These are phyloP conservation scores for Backusella psychrophila DNA, from an alignment of 192 early-diverging fungal species.

Conservation along the genomic window DNA sequence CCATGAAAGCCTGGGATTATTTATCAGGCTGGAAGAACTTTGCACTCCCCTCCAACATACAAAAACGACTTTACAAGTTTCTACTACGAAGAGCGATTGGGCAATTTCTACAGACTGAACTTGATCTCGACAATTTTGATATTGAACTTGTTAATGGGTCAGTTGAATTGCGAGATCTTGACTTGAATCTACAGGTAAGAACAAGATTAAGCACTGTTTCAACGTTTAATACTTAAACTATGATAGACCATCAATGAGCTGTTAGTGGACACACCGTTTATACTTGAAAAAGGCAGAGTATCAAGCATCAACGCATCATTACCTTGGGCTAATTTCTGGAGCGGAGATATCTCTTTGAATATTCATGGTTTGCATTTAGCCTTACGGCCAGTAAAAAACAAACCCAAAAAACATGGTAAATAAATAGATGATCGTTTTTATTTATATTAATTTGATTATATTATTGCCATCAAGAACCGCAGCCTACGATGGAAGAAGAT, in stretches of 20 bases:
- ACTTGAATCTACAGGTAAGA: constrained; percentile 75
- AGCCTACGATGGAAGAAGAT: constrained; percentile 33
- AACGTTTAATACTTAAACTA: neutral
- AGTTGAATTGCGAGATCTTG: constrained; percentile 73
- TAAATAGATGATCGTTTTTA: neutral
- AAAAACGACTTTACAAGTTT: constrained; percentile 84
- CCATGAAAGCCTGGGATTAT: constrained; percentile 19
- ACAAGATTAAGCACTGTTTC: neutral
- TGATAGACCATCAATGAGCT: constrained; percentile 76
- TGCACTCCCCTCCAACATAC: constrained; percentile 66
- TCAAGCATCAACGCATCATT: constrained; percentile 65
- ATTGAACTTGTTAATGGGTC: constrained; percentile 79
- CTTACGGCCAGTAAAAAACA: constrained; percentile 39
- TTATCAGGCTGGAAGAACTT: constrained; percentile 33
- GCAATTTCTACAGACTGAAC: constrained; percentile 73
- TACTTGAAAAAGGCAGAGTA: constrained; percentile 68
- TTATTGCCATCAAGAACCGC: neutral
- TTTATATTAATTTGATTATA: neutral
- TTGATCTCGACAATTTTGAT: constrained; percentile 81
- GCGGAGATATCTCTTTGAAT: constrained; percentile 70
- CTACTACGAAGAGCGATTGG: constrained; percentile 79
- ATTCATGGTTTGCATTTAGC: constrained; percentile 67
- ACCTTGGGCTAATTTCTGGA: constrained; percentile 86
- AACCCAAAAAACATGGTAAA: constrained; percentile 16
- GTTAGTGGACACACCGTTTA: constrained; percentile 62